Evolutionary conservation across 2,329 filamentous ascomycete genomes (phyloP).

Genomic region (Zymoseptoria passerinii): DNA sequence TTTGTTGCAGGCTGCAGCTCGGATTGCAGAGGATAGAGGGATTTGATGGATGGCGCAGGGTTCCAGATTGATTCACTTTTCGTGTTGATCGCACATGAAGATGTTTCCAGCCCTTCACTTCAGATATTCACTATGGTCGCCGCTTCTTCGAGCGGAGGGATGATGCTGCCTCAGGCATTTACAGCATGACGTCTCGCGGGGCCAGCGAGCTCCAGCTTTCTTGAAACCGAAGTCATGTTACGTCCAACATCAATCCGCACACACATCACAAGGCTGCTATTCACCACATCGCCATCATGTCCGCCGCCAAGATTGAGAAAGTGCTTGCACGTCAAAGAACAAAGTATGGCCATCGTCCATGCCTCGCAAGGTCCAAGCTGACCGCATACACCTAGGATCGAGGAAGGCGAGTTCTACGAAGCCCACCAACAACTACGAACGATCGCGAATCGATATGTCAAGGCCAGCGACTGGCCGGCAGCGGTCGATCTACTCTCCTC

Average conservation of each 20-base stretch:
- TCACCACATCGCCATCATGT: not conserved
- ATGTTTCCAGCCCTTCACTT: not conserved
- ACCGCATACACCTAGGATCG: constrained; percentile 51
- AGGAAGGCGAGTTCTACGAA: constrained; percentile 91
- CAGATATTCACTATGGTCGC: not conserved
- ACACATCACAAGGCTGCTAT: not conserved
- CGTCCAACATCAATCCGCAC: not conserved
- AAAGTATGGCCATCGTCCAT: constrained; percentile 45
- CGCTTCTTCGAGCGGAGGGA: not conserved
- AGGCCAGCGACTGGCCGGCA: constrained; percentile 72
- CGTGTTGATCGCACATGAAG: not conserved
- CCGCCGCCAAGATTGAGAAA: constrained; percentile 54
- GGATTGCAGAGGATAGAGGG: not conserved
- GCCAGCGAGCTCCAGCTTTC: not conserved
- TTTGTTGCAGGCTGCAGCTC: not conserved
- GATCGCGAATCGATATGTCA: constrained; percentile 87
- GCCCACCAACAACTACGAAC: constrained; percentile 97
- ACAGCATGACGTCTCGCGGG: not conserved
- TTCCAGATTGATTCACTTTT: not conserved
- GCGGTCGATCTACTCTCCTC: constrained; percentile 80
- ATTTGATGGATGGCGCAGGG: not conserved
- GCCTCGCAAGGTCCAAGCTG: not conserved
- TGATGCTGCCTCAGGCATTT: not conserved
- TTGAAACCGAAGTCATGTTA: not conserved
- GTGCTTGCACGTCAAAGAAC: constrained; percentile 68